Evolutionary conservation across 2,329 filamentous ascomycete genomes (phyloP).

Genomic region (Atkinsonella texensis): DNA sequence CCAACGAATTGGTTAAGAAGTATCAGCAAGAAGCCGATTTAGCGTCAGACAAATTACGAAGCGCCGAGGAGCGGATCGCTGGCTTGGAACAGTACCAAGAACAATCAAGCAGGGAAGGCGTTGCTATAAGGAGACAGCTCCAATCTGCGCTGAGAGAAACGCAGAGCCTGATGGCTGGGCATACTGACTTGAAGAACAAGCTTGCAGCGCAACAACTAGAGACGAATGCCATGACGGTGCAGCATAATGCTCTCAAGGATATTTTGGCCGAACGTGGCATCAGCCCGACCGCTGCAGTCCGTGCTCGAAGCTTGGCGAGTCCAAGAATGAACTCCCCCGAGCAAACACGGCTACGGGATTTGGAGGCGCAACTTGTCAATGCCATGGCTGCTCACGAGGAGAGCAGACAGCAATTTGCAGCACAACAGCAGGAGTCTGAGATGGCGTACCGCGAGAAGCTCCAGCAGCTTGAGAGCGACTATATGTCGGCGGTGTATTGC

Average conservation of each 20-base stretch:
- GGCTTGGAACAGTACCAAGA: slow-evolving; percentile 96
- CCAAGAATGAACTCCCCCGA: slow-evolving; percentile 66
- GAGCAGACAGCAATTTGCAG: slow-evolving; percentile 63
- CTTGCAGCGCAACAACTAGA: slow-evolving; percentile 81
- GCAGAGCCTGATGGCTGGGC: slow-evolving; percentile 68
- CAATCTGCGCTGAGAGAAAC: slow-evolving; percentile 75
- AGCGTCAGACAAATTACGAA: slow-evolving; percentile 78
- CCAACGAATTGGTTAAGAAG: slow-evolving; percentile 70
- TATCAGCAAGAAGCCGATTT: slow-evolving; percentile 81
- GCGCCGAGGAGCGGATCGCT: slow-evolving; percentile 91
- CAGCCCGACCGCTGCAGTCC: slow-evolving; percentile 59
- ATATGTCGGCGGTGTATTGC: slow-evolving; percentile 95
- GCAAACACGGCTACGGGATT: slow-evolving; percentile 62
- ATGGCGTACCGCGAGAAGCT: slow-evolving; percentile 85
- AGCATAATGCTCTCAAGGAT: slow-evolving; percentile 87
- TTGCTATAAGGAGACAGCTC: slow-evolving; percentile 79
- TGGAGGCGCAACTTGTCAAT: slow-evolving; percentile 76
- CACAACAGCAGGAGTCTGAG: slow-evolving; percentile 77
- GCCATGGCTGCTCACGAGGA: slow-evolving; percentile 76
- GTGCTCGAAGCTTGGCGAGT: slow-evolving; percentile 62
- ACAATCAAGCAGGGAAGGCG: slow-evolving; percentile 85
- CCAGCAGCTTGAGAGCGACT: slow-evolving; percentile 88
- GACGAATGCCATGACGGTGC: slow-evolving; percentile 83
- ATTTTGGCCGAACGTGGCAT: slow-evolving; percentile 83
- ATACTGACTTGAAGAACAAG: slow-evolving; percentile 70